Percentiles rank a stretch among this genome's conserved stretches.
Conservation (phyloP, 2,329 filamentous ascomycete species). For the Epichloe sp. region DNA sequence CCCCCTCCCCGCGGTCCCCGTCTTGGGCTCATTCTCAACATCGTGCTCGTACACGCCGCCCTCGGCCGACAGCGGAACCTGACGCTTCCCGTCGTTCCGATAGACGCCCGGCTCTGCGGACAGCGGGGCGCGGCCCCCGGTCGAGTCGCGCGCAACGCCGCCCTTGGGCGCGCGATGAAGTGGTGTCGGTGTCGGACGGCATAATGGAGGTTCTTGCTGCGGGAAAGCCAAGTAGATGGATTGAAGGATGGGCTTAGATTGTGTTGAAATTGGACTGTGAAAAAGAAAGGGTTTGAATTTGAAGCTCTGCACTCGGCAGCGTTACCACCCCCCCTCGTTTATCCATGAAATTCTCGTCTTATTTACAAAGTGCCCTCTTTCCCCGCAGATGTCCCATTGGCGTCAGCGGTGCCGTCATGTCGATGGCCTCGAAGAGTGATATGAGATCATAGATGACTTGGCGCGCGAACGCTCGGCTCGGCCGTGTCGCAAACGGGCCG, state of each 20-base stretch:
- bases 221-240: not conserved
- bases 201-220: not conserved
- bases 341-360: no score
- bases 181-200: not conserved
- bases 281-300: no score
- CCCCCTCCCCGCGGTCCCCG: not conserved
- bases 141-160: not conserved
- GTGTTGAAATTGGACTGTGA: no score
- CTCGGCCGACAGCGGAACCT: conserved; percentile 5
- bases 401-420: not conserved
- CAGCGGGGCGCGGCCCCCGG: not conserved
- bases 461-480: no score
- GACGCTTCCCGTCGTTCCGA: not conserved
- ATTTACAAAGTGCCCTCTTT: no score
- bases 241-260: not conserved
- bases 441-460: not conserved
- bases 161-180: not conserved
- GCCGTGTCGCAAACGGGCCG: no score
- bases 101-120: conserved; percentile 3
- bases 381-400: not conserved
- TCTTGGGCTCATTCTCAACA: conserved; percentile 3
- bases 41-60: conserved; percentile 3
- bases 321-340: no score
- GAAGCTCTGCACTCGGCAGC: no score
- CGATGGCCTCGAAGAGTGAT: not conserved